A percentile compares a stretch with the other conserved stretches of the same genome.
phyloP scores from a whole-genome alignment of 805 yeast species.

The Lipomyces yamadae region DNA sequence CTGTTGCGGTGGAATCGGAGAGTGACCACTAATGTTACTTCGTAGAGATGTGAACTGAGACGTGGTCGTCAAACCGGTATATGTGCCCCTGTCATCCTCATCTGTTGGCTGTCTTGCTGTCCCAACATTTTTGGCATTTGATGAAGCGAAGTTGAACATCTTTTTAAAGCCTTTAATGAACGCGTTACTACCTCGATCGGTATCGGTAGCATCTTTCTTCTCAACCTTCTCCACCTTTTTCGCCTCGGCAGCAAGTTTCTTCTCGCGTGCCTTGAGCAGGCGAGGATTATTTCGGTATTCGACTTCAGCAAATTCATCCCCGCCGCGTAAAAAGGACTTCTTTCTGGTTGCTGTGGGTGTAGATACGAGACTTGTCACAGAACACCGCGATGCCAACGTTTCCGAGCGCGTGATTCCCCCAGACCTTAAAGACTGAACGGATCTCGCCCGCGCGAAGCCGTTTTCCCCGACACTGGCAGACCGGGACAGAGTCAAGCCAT shows the following conservation, averaged over 20 bases:
- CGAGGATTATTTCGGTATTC: slow-evolving; percentile 1
- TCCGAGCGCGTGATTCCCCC: background rate
- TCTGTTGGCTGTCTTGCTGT: background rate
- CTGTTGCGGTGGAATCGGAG: slow-evolving; percentile 10
- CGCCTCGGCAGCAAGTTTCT: slow-evolving; percentile 2
- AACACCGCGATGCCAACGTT: background rate
- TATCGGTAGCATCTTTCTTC: background rate
- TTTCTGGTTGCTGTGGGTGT: background rate
- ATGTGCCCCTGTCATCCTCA: slow-evolving; percentile 8
- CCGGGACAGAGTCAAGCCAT: background rate
- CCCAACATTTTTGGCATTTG: background rate
- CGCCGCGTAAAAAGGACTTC: slow-evolving; percentile 9
- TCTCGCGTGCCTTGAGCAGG: background rate
- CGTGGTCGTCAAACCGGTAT: background rate
- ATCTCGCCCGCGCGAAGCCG: background rate
- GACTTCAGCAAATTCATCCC: slow-evolving; percentile 10
- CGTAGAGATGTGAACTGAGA: background rate
- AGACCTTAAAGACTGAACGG: background rate
- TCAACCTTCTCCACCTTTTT: slow-evolving; percentile 2
- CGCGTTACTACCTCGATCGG: slow-evolving; percentile 1
- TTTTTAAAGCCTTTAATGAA: slow-evolving; percentile 8
- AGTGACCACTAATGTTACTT: background rate
- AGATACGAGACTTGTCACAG: background rate
- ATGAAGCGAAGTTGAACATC: slow-evolving; percentile 2
- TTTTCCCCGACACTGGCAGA: background rate